These are phyloP conservation scores for Hypoxylon rubiginosum DNA, from an alignment of 2,329 filamentous ascomycete genomes.

Conservation along the genomic window DNA sequence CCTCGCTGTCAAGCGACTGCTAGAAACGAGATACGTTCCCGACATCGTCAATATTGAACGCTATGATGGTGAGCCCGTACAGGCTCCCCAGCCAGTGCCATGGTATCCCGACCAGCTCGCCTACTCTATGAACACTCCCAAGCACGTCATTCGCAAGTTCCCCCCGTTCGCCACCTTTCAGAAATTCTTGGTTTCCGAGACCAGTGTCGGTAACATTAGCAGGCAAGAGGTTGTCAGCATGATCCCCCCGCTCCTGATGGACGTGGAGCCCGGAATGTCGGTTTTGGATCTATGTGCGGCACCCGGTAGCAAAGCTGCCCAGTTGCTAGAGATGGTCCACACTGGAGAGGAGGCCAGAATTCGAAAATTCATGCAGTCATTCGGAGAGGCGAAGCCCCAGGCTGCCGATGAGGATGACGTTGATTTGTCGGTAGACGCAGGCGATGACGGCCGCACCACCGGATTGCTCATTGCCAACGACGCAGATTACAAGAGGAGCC, in stretches of 20 bases:
- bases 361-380: constrained; percentile 74
- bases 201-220: constrained; percentile 96
- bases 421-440: constrained; percentile 66
- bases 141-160: constrained; percentile 94
- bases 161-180: constrained; percentile 95
- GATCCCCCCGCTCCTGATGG: constrained; percentile 96
- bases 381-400: constrained; percentile 55
- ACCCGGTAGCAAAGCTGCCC: constrained; percentile 95
- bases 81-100: constrained; percentile 82
- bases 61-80: constrained; percentile 84
- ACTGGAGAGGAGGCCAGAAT: constrained; percentile 91
- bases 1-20: constrained; percentile 88
- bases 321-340: constrained; percentile 95
- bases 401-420: constrained; percentile 66
- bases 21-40: constrained; percentile 90
- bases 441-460: constrained; percentile 88
- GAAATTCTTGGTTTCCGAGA: constrained; percentile 97
- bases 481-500: constrained; percentile 94
- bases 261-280: constrained; percentile 90
- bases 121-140: constrained; percentile 98
- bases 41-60: constrained; percentile 87
- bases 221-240: constrained; percentile 98
- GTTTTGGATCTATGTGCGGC: constrained; percentile 97
- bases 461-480: constrained; percentile 96
- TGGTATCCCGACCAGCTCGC: constrained; percentile 97